Conservation (phyloP, 345 rosid genomes). For the Bruguiera sexangula region DNA sequence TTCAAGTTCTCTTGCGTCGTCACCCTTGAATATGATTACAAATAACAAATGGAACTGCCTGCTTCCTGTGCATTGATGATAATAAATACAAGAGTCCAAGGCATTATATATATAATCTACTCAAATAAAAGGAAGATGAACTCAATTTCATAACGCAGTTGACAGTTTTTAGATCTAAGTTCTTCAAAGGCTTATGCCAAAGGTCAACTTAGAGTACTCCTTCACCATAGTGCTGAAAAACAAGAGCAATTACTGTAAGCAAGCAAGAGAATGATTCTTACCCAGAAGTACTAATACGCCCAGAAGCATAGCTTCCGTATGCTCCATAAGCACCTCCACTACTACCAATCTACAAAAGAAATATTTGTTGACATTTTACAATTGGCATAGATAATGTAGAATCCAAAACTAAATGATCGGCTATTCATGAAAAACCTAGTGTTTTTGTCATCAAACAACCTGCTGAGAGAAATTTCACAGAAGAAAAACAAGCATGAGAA, state of each 20-base stretch:
- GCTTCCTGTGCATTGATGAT: neutral
- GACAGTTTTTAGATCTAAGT: too few species aligned
- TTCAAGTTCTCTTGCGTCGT: constrained; percentile 16
- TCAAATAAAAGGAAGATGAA: too few species aligned
- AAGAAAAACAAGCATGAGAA: neutral
- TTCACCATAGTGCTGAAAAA: neutral
- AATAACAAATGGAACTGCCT: neutral
- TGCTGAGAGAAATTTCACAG: neutral
- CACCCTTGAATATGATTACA: constrained; percentile 1
- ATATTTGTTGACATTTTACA: constrained; percentile 5
- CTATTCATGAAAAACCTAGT: neutral
- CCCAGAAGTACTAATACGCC: constrained; percentile 77
- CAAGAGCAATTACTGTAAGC: neutral
- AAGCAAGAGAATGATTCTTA: constrained; percentile 32
- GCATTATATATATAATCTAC: too few species aligned
- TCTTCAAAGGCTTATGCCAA: too few species aligned
- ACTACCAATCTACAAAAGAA: constrained; percentile 55
- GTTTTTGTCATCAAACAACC: neutral
- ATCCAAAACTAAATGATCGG: neutral
- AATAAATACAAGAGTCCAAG: neutral
- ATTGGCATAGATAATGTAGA: too few species aligned
- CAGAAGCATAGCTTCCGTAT: constrained; percentile 82
- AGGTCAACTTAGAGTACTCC: neutral
- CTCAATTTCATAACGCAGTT: too few species aligned
- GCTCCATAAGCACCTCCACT: constrained; percentile 76